A percentile compares a stretch with the other conserved stretches of the same genome.
phyloP scores from a whole-genome alignment of 1,284 basidiomycete genomes.

The Cutaneotrichosporon arboriforme region DNA sequence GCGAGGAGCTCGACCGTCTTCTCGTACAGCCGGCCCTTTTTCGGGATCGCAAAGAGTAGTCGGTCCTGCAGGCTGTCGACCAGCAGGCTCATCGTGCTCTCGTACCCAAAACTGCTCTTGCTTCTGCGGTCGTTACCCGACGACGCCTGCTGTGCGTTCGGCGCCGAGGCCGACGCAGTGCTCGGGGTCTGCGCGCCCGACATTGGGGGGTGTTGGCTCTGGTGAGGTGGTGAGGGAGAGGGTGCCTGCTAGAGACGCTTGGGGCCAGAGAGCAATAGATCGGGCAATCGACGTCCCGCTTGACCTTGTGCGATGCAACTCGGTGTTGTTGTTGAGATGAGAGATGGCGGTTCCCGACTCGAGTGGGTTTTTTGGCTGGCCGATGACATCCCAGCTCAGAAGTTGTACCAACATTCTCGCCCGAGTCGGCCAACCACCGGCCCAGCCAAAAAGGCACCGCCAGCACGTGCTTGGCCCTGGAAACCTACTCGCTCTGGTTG shows the following conservation, averaged over 20 bases:
- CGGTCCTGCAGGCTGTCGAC: constrained; percentile 61
- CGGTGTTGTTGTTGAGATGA: too few species aligned
- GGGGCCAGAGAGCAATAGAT: too few species aligned
- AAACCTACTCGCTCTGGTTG: too few species aligned
- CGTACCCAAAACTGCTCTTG: constrained; percentile 40
- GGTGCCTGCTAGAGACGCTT: background rate
- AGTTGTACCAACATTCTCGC: too few species aligned
- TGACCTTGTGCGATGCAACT: too few species aligned
- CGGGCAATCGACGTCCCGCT: too few species aligned
- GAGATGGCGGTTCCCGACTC: background rate
- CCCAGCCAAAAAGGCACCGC: too few species aligned
- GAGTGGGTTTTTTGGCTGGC: background rate
- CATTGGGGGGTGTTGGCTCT: constrained; percentile 12
- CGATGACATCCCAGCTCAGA: background rate
- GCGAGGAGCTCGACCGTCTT: constrained; percentile 81
- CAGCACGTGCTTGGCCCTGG: too few species aligned
- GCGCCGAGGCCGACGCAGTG: constrained; percentile 6
- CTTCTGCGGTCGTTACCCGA: constrained; percentile 18
- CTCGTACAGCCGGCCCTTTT: constrained; percentile 94
- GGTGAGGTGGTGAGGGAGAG: background rate
- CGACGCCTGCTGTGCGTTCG: constrained; percentile 1
- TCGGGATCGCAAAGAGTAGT: constrained; percentile 90
- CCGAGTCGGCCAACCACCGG: too few species aligned
- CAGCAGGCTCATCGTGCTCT: constrained; percentile 50
- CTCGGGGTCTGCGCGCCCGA: constrained; percentile 15